Percentiles rank a stretch among this genome's conserved stretches.
phyloP scores from a whole-genome alignment of 2,329 filamentous ascomycete genomes.

The Colletotrichum lindemuthianum region DNA sequence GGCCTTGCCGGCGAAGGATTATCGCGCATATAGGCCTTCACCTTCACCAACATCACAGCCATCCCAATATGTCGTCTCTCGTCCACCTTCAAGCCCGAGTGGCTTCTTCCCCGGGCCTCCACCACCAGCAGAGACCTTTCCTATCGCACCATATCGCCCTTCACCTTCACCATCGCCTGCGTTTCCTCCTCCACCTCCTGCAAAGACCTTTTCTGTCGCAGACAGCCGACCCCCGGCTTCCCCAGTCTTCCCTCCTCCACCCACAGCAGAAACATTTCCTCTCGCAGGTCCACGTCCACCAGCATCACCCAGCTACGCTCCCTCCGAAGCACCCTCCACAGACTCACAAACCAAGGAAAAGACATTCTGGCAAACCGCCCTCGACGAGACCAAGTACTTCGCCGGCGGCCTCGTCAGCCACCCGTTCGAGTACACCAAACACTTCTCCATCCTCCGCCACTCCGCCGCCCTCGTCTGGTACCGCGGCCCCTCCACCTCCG shows the following conservation, averaged over 20 bases:
- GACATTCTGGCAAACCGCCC: slow-evolving; percentile 56
- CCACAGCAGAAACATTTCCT: slow-evolving; percentile 13
- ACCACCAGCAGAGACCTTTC: neutral
- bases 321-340: neutral
- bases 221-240: neutral
- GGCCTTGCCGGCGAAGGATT: slow-evolving; percentile 13
- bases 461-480: slow-evolving; percentile 73
- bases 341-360: slow-evolving; percentile 28
- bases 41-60: neutral
- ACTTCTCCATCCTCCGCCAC: slow-evolving; percentile 74
- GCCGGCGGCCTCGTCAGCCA: slow-evolving; percentile 72
- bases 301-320: neutral
- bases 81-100: neutral
- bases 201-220: neutral
- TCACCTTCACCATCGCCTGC: neutral
- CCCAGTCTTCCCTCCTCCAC: neutral
- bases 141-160: neutral
- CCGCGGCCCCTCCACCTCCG: slow-evolving; percentile 69
- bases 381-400: slow-evolving; percentile 71
- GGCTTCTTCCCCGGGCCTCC: neutral
- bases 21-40: slow-evolving; percentile 3
- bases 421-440: slow-evolving; percentile 71
- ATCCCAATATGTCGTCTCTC: neutral
- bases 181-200: neutral
- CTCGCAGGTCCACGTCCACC: neutral